A percentile compares a stretch with the other conserved stretches of the same genome.
phyloP scores from a whole-genome alignment of 2,329 filamentous ascomycete genomes.

The Neobulgaria alba region DNA sequence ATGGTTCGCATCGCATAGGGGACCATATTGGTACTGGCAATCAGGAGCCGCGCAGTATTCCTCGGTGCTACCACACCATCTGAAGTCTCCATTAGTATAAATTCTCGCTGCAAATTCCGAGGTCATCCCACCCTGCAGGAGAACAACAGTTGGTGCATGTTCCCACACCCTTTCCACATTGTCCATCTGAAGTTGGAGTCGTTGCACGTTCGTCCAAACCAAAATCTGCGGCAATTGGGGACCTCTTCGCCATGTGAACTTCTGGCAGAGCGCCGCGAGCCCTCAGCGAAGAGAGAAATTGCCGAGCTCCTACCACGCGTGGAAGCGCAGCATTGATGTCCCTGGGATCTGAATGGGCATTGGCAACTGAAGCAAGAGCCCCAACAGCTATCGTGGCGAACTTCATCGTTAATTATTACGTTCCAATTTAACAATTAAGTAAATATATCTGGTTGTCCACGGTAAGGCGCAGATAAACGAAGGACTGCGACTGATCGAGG shows the following conservation, averaged over 20 bases:
- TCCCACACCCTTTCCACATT: constrained; percentile 23
- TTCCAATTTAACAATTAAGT: background rate
- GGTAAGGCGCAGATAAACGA: constrained; percentile 12
- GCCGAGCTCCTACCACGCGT: constrained; percentile 19
- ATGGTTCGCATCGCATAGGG: constrained; percentile 51
- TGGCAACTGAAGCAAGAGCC: constrained; percentile 12
- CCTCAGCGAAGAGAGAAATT: constrained; percentile 21
- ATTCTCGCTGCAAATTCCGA: background rate
- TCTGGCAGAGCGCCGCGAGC: constrained; percentile 13
- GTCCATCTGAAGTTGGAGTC: constrained; percentile 11
- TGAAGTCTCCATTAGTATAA: constrained; percentile 4
- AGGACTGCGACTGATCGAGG: constrained; percentile 11
- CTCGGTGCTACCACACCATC: constrained; percentile 20
- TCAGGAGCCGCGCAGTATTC: constrained; percentile 54
- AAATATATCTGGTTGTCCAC: background rate
- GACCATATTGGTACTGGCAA: constrained; percentile 53
- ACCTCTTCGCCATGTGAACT: constrained; percentile 6
- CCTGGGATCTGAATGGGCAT: constrained; percentile 15
- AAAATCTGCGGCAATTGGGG: background rate
- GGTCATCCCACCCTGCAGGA: constrained; percentile 17
- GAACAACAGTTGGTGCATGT: constrained; percentile 24
- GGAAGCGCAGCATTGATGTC: constrained; percentile 13
- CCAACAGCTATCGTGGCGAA: constrained; percentile 9
- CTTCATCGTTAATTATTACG: constrained; percentile 13
- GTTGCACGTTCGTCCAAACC: constrained; percentile 5